Base-by-base conservation (phyloP, 106 monocot species). In the Amphibolis antarctica region DNA sequence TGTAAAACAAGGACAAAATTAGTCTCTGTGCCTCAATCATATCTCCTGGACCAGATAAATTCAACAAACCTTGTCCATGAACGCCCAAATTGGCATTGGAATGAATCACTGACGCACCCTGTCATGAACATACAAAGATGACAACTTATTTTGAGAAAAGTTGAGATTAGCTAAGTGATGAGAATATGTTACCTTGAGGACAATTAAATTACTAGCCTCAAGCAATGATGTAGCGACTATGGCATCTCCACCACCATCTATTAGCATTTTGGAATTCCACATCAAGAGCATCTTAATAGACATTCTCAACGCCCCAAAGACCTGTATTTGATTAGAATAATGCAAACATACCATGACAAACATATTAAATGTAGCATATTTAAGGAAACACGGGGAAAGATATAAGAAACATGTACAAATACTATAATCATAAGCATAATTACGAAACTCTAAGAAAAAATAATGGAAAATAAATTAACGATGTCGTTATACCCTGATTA, bases 161-260 rank as follows among this genome's bases (percentile, higher is more conserved):
- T 22, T 49, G 54, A 25, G 22, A 28, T 14, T 50, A 5, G 19
- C 14, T n/a, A 24, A 45, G 52, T 44, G 10, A 11, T 5, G 21
- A 5, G 22, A 42, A 28, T 0, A 24, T 22, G 15, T 26, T 73
- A 98, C 96, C 90, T 77, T 84, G 57, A 98, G 78, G 76, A 98
- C 96, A 54, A 98, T 77, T 72, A 98, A 74, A 81, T 98, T 98
- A 72, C 96, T 98, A 29, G 96, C 90, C 71, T 98, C 96, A 49
- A 98, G 82, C 58, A 87, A 78, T 42, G 96, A 90, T 23, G 96
- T 98, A 68, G 81, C 75, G 64, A 96, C 86, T 50, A 82, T 54
- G 42, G 84, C 18, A 50, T 98, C 96, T 26, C 82, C 84, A 73
- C 96, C 86, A 11, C 90, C 90, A 82, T 90, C 73, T 70, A 98